Base-by-base conservation (phyloP, 2,329 filamentous ascomycete species). In the Colletotrichum destructivum region DNA sequence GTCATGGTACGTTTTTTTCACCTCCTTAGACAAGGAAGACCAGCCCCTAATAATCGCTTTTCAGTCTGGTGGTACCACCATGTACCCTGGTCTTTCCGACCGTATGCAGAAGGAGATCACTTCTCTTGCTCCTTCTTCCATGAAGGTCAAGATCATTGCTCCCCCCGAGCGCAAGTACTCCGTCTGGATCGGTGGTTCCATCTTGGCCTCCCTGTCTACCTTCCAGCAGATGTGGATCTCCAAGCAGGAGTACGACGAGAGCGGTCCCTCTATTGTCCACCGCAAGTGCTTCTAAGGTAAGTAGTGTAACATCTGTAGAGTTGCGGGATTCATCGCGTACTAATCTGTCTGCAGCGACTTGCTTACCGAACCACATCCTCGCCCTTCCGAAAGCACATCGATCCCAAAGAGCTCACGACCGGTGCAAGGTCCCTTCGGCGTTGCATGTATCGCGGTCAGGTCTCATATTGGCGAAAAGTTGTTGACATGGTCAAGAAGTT, bases 141-240 rank as follows among this genome's bases (percentile, higher is more conserved):
- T 99, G 96, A 98, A 98, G 94, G 96, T 99, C 92, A 98, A 98
- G 94, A 98, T 99, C 89, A 98, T 99, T 85, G 96, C 96, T 89
- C 96, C 96, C 81, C 96, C 96, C 79, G 96, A 99, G 94, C 94
- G 96, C 88, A 99, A 99, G 92, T 99, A 99, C 94, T 98, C 96
- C 76, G 96, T 99, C 91, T 99, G 96, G 96, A 99, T 99, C 86
- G 96, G 96, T 96, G 96, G 96, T 92, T 99, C 96, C 87, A 99
- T 99, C 89, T 89, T 99, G 83, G 96, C 96, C 81, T 99, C 96
- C 77, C 94, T 99, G 82, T 99, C 96, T 80, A 99, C 96, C 87
- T 99, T 99, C 96, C 96, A 99, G 91, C 96, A 99, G 90, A 99
- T 99, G 96, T 99, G 96, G 96, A 98, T 99, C 92, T 99, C 96